A percentile compares a stretch with the other conserved stretches of the same genome.
Evolutionary conservation across 495 filamentous ascomycete genomes (phyloP).

Genomic region (Penicillium turbatum): DNA sequence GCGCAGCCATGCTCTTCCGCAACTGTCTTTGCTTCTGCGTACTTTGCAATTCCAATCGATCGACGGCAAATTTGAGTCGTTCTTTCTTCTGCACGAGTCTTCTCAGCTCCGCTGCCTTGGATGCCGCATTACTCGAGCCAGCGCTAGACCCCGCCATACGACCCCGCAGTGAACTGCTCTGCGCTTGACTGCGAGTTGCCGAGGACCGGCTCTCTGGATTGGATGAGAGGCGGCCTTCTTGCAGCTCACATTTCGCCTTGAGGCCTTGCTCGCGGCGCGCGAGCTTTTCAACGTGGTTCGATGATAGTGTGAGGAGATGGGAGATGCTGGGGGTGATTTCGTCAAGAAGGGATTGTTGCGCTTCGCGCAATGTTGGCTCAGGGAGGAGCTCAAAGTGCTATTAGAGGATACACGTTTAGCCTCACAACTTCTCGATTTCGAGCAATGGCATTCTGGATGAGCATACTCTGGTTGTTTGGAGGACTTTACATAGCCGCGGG

Average conservation of each 20-base stretch:
- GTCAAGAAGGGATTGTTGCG: slow-evolving; percentile 63
- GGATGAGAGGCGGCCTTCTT: slow-evolving; percentile 60
- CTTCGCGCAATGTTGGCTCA: slow-evolving; percentile 60
- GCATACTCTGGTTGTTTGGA: slow-evolving; percentile 65
- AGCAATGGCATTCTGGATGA: not conserved
- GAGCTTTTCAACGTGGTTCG: slow-evolving; percentile 66
- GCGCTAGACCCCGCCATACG: slow-evolving; percentile 26
- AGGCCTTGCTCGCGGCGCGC: slow-evolving; percentile 65
- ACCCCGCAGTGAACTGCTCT: slow-evolving; percentile 24
- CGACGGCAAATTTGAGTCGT: slow-evolving; percentile 70
- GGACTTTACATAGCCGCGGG: slow-evolving; percentile 65
- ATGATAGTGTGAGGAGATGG: slow-evolving; percentile 58
- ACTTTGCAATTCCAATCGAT: slow-evolving; percentile 64
- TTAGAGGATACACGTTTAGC: slow-evolving; percentile 3
- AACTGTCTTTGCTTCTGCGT: slow-evolving; percentile 67
- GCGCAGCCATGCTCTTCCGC: slow-evolving; percentile 70
- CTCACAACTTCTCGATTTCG: not conserved
- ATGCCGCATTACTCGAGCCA: slow-evolving; percentile 49
- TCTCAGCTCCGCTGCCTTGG: slow-evolving; percentile 58
- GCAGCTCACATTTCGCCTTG: slow-evolving; percentile 65
- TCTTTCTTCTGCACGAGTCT: slow-evolving; percentile 71
- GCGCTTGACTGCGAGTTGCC: slow-evolving; percentile 18
- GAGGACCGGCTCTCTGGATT: slow-evolving; percentile 30
- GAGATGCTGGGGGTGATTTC: slow-evolving; percentile 73
- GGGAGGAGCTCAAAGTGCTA: slow-evolving; percentile 80